Base-by-base conservation (phyloP, 2,329 filamentous ascomycete species). In the Hypoxylon sp. region DNA sequence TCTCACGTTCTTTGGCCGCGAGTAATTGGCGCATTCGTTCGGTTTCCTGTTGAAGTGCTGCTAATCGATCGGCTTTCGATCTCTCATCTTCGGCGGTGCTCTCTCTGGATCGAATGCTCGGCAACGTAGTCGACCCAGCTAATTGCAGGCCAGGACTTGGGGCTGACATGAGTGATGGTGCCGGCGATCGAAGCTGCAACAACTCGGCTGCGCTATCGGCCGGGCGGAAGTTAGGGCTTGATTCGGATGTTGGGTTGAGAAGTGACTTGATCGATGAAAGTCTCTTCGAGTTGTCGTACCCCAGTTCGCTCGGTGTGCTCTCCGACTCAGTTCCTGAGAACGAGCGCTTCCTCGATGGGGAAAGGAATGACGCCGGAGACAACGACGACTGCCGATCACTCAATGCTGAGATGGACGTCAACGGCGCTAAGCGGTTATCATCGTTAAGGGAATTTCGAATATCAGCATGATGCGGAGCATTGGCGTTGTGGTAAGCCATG, bases 251-350 rank as follows among this genome's bases (percentile, higher is more conserved):
- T 2, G 88, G 88, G 67, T 93, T 93, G 11, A 94, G 79, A 45
- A 93, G 90, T 4, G 91, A 91, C 69, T 89, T 91, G 65, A 93
- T 93, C 2, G 90, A 92, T 16, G 89, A 92, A 3, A 93, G 79
- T 12, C 91, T 87, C 74, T 91, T 85, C 42, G 86, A 78, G 36
- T 78, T 79, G 24, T 87, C 83, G 22, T 81, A 78, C 1, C 79
- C 78, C n/a, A 73, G 71, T 36, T 82, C 80, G 30, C 75, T 72
- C 6, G 70, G 72, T 18, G 76, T 73, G n/a, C 75, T 73, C 36
- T 88, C 86, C 18, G 82, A 83, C 57, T 89, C 87, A 0, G 84
- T 80, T 0, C 84, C 81, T 0, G 89, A 91, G 69, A 91, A 90
- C 0, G 89, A 91, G 4, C 90, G 84, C 78, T 93, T 92, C 22